These are phyloP conservation scores for Pyricularia pennisetigena DNA, from an alignment of 2,329 filamentous ascomycete species.

Conservation along the genomic window DNA sequence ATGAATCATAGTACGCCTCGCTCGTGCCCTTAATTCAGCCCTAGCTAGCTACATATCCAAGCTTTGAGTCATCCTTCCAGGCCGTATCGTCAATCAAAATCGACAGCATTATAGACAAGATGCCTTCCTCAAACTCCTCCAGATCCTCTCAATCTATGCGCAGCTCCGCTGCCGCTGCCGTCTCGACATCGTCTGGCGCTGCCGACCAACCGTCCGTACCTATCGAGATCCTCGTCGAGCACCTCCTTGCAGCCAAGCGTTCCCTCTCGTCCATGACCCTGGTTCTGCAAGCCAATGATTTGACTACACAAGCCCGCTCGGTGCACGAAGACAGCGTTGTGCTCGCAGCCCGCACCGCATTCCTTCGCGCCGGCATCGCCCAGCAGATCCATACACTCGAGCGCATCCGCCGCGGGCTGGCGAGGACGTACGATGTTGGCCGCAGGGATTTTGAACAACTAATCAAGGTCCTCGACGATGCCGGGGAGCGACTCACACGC, in stretches of 20 bases:
- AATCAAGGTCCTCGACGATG: slow-evolving; percentile 55
- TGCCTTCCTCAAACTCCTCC: slow-evolving; percentile 5
- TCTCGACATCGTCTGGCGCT: slow-evolving; percentile 2
- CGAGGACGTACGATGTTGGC: slow-evolving; percentile 45
- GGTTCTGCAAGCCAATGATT: slow-evolving; percentile 78
- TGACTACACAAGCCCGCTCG: slow-evolving; percentile 65
- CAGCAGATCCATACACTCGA: slow-evolving; percentile 44
- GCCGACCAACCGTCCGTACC: slow-evolving; percentile 22
- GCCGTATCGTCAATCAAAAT: not conserved
- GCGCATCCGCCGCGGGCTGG: slow-evolving; percentile 40
- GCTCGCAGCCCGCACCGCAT: slow-evolving; percentile 59
- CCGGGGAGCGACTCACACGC: slow-evolving; percentile 52
- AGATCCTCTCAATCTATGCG: not conserved
- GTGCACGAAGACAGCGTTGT: slow-evolving; percentile 72
- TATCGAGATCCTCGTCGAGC: slow-evolving; percentile 70
- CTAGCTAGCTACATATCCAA: not conserved
- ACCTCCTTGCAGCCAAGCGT: slow-evolving; percentile 80
- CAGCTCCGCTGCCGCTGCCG: not conserved
- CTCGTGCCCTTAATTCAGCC: not conserved
- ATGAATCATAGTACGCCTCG: not conserved
- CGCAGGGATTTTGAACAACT: slow-evolving; percentile 51
- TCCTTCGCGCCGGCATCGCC: slow-evolving; percentile 52
- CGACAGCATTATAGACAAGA: not conserved
- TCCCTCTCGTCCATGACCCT: slow-evolving; percentile 75
- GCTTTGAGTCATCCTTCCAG: not conserved